Percentiles rank a stretch among this genome's conserved stretches.
Conservation (phyloP, 2,329 filamentous ascomycete species). For the Colletotrichum gigasporum region DNA sequence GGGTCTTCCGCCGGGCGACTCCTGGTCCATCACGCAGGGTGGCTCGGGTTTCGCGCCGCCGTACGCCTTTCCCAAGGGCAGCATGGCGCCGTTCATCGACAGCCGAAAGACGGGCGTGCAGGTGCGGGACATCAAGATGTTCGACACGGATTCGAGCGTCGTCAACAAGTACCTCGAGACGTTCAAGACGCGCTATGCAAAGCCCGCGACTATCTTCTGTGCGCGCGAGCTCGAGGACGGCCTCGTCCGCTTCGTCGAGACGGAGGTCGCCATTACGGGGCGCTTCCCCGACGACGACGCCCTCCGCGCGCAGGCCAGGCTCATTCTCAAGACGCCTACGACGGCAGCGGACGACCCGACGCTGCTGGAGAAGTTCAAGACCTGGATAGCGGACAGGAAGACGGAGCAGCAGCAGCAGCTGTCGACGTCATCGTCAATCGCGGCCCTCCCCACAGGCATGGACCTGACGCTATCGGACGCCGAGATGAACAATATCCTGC, state of each 20-base stretch:
- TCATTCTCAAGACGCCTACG: constrained; percentile 54
- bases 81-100: constrained; percentile 31
- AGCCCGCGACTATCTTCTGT: constrained; percentile 64
- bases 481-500: constrained; percentile 51
- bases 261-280: constrained; percentile 47
- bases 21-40: constrained; percentile 60
- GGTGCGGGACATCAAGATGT: constrained; percentile 49
- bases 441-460: constrained; percentile 40
- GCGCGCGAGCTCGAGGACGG: constrained; percentile 67
- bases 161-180: constrained; percentile 59
- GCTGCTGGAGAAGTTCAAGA: constrained; percentile 64
- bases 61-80: constrained; percentile 56
- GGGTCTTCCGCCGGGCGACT: constrained; percentile 52
- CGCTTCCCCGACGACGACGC: constrained; percentile 58
- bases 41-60: constrained; percentile 66
- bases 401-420: constrained; percentile 8
- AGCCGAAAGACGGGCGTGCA: constrained; percentile 39
- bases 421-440: constrained; percentile 7
- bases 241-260: constrained; percentile 57
- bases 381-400: constrained; percentile 47
- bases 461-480: constrained; percentile 48
- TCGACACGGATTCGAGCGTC: constrained; percentile 53
- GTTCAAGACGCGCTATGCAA: constrained; percentile 53
- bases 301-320: constrained; percentile 56
- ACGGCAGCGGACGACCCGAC: constrained; percentile 65